phyloP scores from a whole-genome alignment of 31 red algal species.

The Asparagopsis taxiformis region DNA sequence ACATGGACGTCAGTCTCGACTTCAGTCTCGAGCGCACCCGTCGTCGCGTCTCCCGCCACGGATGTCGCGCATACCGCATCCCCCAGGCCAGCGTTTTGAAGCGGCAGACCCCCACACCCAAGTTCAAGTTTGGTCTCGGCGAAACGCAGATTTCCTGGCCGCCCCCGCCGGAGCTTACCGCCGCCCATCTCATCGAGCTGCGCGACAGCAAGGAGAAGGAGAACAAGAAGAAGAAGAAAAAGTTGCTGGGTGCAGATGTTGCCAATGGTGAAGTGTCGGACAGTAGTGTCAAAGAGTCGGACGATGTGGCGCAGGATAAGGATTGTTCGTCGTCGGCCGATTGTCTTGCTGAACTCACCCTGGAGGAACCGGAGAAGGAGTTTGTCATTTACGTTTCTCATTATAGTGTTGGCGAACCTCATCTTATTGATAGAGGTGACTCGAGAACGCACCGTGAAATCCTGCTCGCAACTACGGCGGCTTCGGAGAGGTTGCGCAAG shows the following conservation, averaged over 20 bases:
- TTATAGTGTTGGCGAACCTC: conserved; percentile 11
- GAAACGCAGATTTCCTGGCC: conserved; percentile 16
- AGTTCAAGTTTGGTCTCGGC: conserved; percentile 11
- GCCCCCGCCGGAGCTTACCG: conserved; percentile 17
- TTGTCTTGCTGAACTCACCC: background rate
- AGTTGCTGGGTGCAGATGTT: background rate
- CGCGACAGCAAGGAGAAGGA: background rate
- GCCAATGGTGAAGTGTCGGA: background rate
- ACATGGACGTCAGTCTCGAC: too few relatives aligned
- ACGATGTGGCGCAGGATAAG: background rate
- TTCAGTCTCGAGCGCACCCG: too few relatives aligned
- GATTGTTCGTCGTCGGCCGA: background rate
- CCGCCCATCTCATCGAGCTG: background rate
- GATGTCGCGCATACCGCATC: too few relatives aligned
- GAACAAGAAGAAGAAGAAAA: background rate
- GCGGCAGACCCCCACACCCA: background rate
- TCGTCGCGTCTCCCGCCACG: too few relatives aligned
- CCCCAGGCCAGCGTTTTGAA: background rate
- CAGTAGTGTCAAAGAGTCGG: background rate
- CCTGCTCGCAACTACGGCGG: background rate
- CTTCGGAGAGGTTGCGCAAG: background rate
- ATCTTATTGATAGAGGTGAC: background rate
- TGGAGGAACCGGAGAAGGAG: too few relatives aligned
- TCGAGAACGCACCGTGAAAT: background rate
- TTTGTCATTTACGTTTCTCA: conserved; percentile 10